phyloP scores from a whole-genome alignment of 192 early-diverging fungal species.

The Mortierella antarctica region DNA sequence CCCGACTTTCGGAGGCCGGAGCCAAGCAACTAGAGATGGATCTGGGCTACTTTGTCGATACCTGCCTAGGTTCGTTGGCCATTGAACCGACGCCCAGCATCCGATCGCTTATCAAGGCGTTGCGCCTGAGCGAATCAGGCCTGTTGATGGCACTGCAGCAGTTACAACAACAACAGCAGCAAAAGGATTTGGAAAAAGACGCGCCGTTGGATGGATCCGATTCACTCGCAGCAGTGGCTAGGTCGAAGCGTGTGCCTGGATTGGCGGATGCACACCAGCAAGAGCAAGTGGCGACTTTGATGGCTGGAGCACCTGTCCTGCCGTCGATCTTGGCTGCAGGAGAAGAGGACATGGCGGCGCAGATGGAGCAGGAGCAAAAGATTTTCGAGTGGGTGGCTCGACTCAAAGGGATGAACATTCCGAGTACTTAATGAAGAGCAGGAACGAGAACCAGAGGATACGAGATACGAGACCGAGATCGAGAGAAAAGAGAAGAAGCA shows the following conservation, averaged over 20 bases:
- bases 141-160: conserved; percentile 33
- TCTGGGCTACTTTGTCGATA: conserved; percentile 71
- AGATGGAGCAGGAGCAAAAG: conserved; percentile 20
- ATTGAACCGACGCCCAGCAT: conserved; percentile 46
- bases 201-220: background rate
- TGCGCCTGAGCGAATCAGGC: conserved; percentile 32
- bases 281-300: conserved; percentile 19
- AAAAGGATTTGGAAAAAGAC: background rate
- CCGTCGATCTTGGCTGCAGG: conserved; percentile 26
- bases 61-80: conserved; percentile 15
- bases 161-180: conserved; percentile 21
- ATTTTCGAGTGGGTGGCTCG: conserved; percentile 37
- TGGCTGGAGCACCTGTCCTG: conserved; percentile 37
- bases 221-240: background rate
- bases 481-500: no score
- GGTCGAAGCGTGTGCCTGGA: background rate
- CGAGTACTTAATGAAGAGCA: background rate
- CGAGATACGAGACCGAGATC: no score
- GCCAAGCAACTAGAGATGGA: conserved; percentile 71
- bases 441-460: no score
- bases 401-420: conserved; percentile 21
- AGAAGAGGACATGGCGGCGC: conserved; percentile 22
- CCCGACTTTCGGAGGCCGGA: conserved; percentile 51
- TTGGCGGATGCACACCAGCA: background rate
- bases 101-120: conserved; percentile 28